Evolutionary conservation across 1,284 basidiomycete genomes (phyloP), one percentile per base, ranked within the genome.

Genomic region (Inonotus obliquus): DNA sequence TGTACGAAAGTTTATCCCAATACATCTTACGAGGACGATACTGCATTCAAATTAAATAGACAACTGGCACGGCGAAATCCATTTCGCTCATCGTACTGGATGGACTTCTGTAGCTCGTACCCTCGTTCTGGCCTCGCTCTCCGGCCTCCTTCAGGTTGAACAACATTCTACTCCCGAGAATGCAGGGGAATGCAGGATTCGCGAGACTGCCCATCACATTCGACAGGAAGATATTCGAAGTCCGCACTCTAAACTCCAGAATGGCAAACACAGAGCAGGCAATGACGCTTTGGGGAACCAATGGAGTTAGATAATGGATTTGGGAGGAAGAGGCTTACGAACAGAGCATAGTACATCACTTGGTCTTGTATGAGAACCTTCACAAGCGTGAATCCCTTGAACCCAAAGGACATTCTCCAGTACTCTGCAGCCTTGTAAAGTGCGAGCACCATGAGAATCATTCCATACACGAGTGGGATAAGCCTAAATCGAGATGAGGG

Each of bases 281-380:
- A 7, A 60, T 54, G 7, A 47, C 37, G 3, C 59, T 60, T n/a
- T n/a, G n/a, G n/a, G 21, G 41, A 14, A 14, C 41, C 13, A 44
- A 17, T 44, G 41, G 9, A 4, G 32, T 9, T 32, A 32, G 32
- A 32, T 32, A 9, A 32, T 32, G 9, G 32, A 9, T 32, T 9
- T 32, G 32, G 9, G 9, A 4, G 32, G 32, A 4, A 9, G 4
- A 9, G 32, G 47, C 19, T n/a, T 5, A 44, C 41, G 14, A 6
- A 44, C 41, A 44, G 19, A 13, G 13, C 23, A 25, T 14, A 49
- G 25, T 49, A 49, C 13, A 58, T 21, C 3, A 47, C 19, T 58
- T 58, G 56, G 48, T 58, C 56, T 19, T 39, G 39, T n/a, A 58
- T 58, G 17, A 48, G 23, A 7, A 58, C 56, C 32, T 48, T 45